These are phyloP conservation scores for Acarospora socialis DNA, from an alignment of 2,329 filamentous ascomycete species.

Conservation along the genomic window DNA sequence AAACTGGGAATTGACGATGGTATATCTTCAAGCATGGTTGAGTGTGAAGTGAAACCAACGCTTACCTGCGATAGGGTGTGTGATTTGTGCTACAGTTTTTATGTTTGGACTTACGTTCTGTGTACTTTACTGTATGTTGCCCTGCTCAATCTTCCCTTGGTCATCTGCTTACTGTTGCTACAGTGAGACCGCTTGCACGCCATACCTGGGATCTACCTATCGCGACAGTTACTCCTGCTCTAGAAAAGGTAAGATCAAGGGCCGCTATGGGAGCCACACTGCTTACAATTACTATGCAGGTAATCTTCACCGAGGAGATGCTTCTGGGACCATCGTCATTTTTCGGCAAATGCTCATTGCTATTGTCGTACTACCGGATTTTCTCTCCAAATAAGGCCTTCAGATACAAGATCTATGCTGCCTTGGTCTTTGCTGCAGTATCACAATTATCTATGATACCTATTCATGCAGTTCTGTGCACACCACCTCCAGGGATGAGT, in stretches of 20 bases:
- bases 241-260: slow-evolving; percentile 3
- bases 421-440: neutral
- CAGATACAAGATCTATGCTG: slow-evolving; percentile 3
- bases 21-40: too few relatives aligned
- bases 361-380: slow-evolving; percentile 6
- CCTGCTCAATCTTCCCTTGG: too few relatives aligned
- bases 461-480: slow-evolving; percentile 1
- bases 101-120: too few relatives aligned
- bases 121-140: too few relatives aligned
- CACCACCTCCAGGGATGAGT: neutral
- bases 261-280: too few relatives aligned
- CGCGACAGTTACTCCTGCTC: neutral
- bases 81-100: too few relatives aligned
- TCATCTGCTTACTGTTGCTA: too few relatives aligned
- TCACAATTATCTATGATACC: neutral
- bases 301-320: neutral
- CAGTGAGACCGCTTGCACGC: neutral
- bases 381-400: slow-evolving; percentile 1
- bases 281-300: neutral
- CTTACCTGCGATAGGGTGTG: too few relatives aligned
- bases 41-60: too few relatives aligned
- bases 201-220: slow-evolving; percentile 6
- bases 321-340: slow-evolving; percentile 1
- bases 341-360: slow-evolving; percentile 4
- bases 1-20: too few relatives aligned